These are phyloP conservation scores for Trichoderma citrinoviride DNA, from an alignment of 2,329 filamentous ascomycete genomes.

Conservation along the genomic window DNA sequence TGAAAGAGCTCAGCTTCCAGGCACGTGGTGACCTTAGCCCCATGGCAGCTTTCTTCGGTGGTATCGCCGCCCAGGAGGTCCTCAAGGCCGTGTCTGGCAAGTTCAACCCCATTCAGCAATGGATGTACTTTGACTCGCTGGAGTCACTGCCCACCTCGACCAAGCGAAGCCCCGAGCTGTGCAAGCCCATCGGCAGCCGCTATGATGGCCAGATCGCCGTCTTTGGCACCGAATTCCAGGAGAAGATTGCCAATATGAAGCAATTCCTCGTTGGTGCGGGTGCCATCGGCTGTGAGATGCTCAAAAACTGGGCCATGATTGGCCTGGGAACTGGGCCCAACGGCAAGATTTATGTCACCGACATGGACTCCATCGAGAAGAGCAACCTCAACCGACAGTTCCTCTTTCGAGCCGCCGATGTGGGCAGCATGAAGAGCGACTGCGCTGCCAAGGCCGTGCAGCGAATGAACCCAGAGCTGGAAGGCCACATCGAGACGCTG, in stretches of 20 bases:
- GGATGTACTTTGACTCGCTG: conserved; percentile 97
- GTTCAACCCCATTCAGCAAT: conserved; percentile 93
- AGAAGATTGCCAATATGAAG: conserved; percentile 85
- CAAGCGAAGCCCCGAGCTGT: conserved; percentile 78
- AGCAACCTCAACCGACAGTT: conserved; percentile 98
- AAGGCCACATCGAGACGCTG: conserved; percentile 78
- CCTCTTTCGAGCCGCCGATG: conserved; percentile 88
- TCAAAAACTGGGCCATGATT: conserved; percentile 99
- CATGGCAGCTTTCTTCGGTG: conserved; percentile 93
- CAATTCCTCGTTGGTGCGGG: conserved; percentile 95
- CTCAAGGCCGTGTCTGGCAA: conserved; percentile 97
- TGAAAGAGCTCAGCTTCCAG: conserved; percentile 92
- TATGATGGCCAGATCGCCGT: conserved; percentile 98
- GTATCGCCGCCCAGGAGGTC: conserved; percentile 88
- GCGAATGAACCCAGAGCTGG: conserved; percentile 90
- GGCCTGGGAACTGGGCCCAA: conserved; percentile 84
- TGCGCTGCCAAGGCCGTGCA: conserved; percentile 86
- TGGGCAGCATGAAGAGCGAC: conserved; percentile 95
- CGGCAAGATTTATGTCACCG: conserved; percentile 87
- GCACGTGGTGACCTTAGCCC: conserved; percentile 86
- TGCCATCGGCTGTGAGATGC: conserved; percentile 97
- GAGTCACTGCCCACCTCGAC: conserved; percentile 81
- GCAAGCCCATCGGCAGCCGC: conserved; percentile 77
- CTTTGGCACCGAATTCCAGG: conserved; percentile 89
- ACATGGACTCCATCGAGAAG: conserved; percentile 98